These are phyloP conservation scores for Carpinus viminea DNA, from an alignment of 306 rosid species.

Conservation along the genomic window DNA sequence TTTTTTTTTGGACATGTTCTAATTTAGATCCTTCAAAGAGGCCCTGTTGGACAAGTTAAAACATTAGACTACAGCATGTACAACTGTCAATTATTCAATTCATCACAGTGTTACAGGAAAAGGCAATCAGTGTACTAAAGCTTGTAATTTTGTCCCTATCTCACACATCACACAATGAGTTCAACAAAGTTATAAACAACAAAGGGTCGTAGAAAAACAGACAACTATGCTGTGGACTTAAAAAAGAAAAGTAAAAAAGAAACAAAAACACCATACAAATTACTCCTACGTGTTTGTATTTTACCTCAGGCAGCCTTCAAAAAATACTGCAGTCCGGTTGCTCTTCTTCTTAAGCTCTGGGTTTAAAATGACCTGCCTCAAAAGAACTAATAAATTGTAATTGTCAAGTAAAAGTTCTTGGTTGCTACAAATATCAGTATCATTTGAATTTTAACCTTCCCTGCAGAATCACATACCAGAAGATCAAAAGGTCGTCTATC, in stretches of 20 bases:
- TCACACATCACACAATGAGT: conserved; percentile 4
- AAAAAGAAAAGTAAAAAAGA: neutral
- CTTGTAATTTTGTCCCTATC: conserved; percentile 1
- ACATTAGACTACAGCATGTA: neutral
- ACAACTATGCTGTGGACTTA: neutral
- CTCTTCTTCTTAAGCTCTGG: conserved; percentile 79
- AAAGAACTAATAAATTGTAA: conserved; percentile 46
- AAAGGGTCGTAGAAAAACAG: conserved; percentile 11
- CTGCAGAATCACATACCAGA: conserved; percentile 60
- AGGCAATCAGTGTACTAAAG: neutral
- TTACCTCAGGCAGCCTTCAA: conserved; percentile 97
- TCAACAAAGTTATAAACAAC: neutral
- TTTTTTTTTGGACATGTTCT: neutral
- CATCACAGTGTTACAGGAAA: neutral
- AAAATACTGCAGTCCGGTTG: conserved; percentile 76
- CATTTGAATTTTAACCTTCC: conserved; percentile 18
- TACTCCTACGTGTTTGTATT: neutral
- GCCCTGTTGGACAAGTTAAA: neutral
- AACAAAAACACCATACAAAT: neutral
- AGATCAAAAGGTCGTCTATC: conserved; percentile 89
- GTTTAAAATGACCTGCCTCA: conserved; percentile 78
- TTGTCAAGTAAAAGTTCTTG: conserved; percentile 26
- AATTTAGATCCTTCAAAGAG: neutral
- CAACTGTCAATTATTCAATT: neutral
- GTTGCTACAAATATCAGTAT: conserved; percentile 13